Conservation (phyloP, 2,329 filamentous ascomycete species). For the Pseudogymnoascus sp. region DNA sequence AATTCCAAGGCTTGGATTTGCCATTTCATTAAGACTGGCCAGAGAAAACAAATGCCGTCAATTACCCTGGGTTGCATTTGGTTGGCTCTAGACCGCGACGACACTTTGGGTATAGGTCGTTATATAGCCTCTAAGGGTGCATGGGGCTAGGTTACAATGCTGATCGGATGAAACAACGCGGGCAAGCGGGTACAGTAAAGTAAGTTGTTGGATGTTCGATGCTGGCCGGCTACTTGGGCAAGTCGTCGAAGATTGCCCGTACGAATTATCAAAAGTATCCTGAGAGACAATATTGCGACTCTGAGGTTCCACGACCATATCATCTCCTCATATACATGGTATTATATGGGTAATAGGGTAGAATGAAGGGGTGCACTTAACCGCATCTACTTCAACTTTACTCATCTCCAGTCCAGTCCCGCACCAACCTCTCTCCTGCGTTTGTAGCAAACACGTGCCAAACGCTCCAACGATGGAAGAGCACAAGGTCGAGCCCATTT, state of each 20-base stretch:
- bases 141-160: neutral
- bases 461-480: neutral
- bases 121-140: neutral
- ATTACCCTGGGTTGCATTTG: neutral
- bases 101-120: neutral
- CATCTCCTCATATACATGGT: neutral
- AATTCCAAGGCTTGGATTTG: neutral
- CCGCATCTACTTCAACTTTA: neutral
- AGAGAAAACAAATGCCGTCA: neutral
- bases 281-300: neutral
- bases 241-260: neutral
- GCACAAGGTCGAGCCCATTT: neutral
- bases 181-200: neutral
- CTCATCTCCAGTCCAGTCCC: neutral
- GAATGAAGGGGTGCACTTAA: neutral
- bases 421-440: neutral
- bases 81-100: neutral
- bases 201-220: neutral
- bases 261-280: neutral
- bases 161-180: neutral
- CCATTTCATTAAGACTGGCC: neutral
- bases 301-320: neutral
- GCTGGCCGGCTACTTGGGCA: no score
- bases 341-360: neutral
- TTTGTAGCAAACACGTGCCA: neutral